phyloP scores from a whole-genome alignment of 352 stramenopile species.

The Pythium monospermum region DNA sequence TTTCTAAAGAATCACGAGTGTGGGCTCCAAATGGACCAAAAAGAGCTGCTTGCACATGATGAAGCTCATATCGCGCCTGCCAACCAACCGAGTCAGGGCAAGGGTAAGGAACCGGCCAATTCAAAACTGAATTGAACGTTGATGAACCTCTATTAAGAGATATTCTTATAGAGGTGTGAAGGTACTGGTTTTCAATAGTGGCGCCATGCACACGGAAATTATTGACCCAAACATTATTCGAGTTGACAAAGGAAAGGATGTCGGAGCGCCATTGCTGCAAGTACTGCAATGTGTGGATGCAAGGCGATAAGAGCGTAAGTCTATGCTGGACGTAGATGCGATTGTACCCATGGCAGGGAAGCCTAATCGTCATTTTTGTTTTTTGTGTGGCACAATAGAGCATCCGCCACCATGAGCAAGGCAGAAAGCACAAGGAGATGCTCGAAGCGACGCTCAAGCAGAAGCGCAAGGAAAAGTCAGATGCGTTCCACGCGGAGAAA shows the following conservation, averaged over 20 bases:
- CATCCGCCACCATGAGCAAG: conserved; percentile 80
- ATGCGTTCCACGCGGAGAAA: conserved; percentile 44
- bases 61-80: too few species aligned
- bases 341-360: too few species aligned
- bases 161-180: conserved; percentile 1
- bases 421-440: conserved; percentile 66
- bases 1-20: conserved; percentile 78
- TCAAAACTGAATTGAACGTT: conserved; percentile 24
- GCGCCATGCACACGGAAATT: too few species aligned
- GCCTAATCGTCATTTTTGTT: background rate
- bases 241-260: too few species aligned
- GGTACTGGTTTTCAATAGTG: too few species aligned
- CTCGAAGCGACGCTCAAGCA: conserved; percentile 65
- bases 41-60: conserved; percentile 29
- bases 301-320: conserved; percentile 48
- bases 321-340: background rate
- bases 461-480: conserved; percentile 65
- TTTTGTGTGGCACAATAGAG: conserved; percentile 37
- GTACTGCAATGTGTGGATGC: conserved; percentile 88
- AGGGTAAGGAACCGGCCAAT: conserved; percentile 1
- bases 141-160: background rate
- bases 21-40: background rate
- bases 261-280: conserved; percentile 78
- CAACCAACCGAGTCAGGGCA: conserved; percentile 17
- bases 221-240: too few species aligned